Conservation (phyloP, 2,329 filamentous ascomycete genomes). For the Arthrobotrys sinensis region DNA sequence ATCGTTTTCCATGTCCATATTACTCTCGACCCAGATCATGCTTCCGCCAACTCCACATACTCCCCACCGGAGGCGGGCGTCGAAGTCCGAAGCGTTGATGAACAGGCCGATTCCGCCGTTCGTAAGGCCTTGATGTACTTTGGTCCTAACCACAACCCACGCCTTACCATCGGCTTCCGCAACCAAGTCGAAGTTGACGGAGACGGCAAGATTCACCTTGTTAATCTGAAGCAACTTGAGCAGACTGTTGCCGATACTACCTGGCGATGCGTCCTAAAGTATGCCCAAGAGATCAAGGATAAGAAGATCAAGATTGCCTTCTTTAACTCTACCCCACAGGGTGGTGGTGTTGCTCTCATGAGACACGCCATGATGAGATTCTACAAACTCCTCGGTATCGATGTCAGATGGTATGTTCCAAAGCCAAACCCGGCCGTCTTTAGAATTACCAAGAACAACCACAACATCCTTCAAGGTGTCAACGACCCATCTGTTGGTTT, state of each 20-base stretch:
- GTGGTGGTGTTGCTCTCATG: slow-evolving; percentile 87
- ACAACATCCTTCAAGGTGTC: slow-evolving; percentile 89
- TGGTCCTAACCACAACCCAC: slow-evolving; percentile 79
- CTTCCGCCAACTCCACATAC: slow-evolving; percentile 56
- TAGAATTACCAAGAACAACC: slow-evolving; percentile 86
- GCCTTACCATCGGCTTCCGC: slow-evolving; percentile 77
- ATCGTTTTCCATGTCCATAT: slow-evolving; percentile 73
- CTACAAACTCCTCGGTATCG: slow-evolving; percentile 76
- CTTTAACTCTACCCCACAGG: slow-evolving; percentile 85
- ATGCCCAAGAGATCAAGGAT: slow-evolving; percentile 75
- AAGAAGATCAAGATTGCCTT: slow-evolving; percentile 80
- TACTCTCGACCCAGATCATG: slow-evolving; percentile 45
- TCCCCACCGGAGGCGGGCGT: slow-evolving; percentile 68
- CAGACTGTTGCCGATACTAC: slow-evolving; percentile 75
- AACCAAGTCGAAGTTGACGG: slow-evolving; percentile 81
- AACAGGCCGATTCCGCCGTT: slow-evolving; percentile 85
- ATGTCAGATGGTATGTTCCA: slow-evolving; percentile 84
- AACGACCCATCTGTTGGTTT: slow-evolving; percentile 77
- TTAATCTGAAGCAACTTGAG: slow-evolving; percentile 73
- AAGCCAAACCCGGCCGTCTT: slow-evolving; percentile 85
- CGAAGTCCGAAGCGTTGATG: slow-evolving; percentile 73
- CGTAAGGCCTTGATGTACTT: slow-evolving; percentile 85
- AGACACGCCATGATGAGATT: slow-evolving; percentile 83
- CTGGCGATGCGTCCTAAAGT: slow-evolving; percentile 77
- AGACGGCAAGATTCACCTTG: slow-evolving; percentile 76